These are phyloP conservation scores for Alternaria arbusti DNA, from an alignment of 2,329 filamentous ascomycete species.

Conservation along the genomic window DNA sequence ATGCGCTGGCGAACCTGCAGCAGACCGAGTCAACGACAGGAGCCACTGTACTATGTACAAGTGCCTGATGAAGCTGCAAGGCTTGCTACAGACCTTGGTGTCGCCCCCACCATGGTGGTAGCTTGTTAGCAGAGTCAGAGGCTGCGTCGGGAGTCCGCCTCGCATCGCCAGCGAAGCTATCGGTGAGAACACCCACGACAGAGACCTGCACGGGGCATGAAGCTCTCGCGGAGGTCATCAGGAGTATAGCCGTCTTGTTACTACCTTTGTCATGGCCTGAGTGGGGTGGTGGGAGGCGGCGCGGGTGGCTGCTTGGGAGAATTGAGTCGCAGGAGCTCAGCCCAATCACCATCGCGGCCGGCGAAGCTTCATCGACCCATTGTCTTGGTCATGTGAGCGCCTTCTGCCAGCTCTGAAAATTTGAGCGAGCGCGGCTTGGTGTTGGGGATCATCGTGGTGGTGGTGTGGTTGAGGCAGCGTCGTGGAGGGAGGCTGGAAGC, in stretches of 20 bases:
- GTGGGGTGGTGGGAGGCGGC: not conserved
- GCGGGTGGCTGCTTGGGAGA: constrained; percentile 1
- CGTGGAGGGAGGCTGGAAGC: constrained; percentile 6
- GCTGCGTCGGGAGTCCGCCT: not conserved
- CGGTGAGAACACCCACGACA: not conserved
- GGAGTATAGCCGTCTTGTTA: not conserved
- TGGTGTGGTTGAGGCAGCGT: constrained; percentile 7
- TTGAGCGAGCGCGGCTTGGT: not conserved
- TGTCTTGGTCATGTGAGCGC: not conserved
- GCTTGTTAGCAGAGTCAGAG: not conserved
- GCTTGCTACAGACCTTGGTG: not conserved
- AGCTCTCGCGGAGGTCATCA: not conserved
- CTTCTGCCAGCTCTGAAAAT: not conserved
- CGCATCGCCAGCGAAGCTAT: not conserved
- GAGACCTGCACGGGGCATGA: not conserved
- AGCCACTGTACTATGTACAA: not conserved
- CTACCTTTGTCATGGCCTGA: not conserved
- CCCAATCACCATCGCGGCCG: not conserved
- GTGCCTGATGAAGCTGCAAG: not conserved
- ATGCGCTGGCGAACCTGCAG: not conserved
- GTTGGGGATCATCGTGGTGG: not conserved
- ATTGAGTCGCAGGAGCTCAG: not conserved
- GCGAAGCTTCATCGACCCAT: not conserved
- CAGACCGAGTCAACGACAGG: not conserved
- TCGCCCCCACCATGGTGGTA: not conserved